These are phyloP conservation scores for Rhynchosporium secalis DNA, from an alignment of 2,329 filamentous ascomycete species.

Conservation along the genomic window DNA sequence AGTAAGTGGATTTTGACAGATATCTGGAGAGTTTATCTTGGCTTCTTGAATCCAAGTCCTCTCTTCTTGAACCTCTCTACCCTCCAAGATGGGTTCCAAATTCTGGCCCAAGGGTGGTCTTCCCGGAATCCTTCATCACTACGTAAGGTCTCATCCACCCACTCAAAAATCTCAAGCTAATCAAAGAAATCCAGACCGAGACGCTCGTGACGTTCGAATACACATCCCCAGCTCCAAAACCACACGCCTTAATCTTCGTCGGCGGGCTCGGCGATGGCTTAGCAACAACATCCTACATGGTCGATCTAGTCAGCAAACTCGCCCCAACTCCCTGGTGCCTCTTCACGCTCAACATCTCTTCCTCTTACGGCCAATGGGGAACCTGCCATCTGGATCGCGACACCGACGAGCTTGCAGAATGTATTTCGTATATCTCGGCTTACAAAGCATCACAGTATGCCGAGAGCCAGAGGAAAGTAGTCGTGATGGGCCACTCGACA, in stretches of 20 bases:
- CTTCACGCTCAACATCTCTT: slow-evolving; percentile 44
- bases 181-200: slow-evolving; percentile 39
- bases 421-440: not conserved
- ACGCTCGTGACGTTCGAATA: slow-evolving; percentile 44
- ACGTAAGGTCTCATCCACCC: slow-evolving; percentile 29
- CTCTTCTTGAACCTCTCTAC: not conserved
- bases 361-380: slow-evolving; percentile 43
- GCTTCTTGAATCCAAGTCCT: not conserved
- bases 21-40: no score
- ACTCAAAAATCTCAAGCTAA: slow-evolving; percentile 12
- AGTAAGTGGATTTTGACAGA: no score
- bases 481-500: slow-evolving; percentile 9
- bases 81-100: slow-evolving; percentile 33
- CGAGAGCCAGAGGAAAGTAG: not conserved
- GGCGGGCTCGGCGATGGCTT: slow-evolving; percentile 55
- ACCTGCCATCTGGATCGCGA: slow-evolving; percentile 43
- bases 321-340: slow-evolving; percentile 42
- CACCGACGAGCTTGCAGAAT: slow-evolving; percentile 42
- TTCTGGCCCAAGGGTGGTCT: slow-evolving; percentile 42
- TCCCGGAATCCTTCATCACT: slow-evolving; percentile 40
- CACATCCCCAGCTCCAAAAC: slow-evolving; percentile 38
- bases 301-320: slow-evolving; percentile 45
- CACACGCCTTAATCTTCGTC: slow-evolving; percentile 52
- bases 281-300: slow-evolving; percentile 50
- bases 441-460: slow-evolving; percentile 1